Conservation (phyloP, 2,329 filamentous ascomycete genomes). For the Plectosphaerella sp. region DNA sequence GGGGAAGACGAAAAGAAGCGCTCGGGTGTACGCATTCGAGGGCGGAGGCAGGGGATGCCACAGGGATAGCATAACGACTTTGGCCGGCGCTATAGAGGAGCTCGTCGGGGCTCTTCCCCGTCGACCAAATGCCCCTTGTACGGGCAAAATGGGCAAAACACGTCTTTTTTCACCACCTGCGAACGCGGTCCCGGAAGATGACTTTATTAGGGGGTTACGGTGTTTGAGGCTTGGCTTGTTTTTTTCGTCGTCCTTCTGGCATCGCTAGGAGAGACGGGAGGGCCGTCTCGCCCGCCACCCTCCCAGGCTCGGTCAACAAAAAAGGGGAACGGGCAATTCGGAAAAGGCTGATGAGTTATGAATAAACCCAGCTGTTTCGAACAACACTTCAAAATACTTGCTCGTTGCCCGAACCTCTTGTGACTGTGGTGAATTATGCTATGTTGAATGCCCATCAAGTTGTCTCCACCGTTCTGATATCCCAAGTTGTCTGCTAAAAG, state of each 20-base stretch:
- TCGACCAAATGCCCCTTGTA: neutral
- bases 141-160: neutral
- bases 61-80: no score
- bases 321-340: neutral
- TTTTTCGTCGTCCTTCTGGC: neutral
- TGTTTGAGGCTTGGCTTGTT: neutral
- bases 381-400: neutral
- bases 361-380: neutral
- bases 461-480: no score
- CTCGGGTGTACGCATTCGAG: no score
- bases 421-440: no score
- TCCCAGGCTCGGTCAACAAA: neutral
- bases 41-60: no score
- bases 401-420: no score
- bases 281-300: neutral
- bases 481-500: no score
- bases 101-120: no score
- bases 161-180: neutral
- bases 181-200: neutral
- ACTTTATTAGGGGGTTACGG: neutral
- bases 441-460: no score
- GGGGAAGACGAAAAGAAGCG: no score
- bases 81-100: no score
- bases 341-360: neutral
- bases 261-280: neutral